These are phyloP conservation scores for Cladobotryum mycophilum DNA, from an alignment of 2,329 filamentous ascomycete species.

Conservation along the genomic window DNA sequence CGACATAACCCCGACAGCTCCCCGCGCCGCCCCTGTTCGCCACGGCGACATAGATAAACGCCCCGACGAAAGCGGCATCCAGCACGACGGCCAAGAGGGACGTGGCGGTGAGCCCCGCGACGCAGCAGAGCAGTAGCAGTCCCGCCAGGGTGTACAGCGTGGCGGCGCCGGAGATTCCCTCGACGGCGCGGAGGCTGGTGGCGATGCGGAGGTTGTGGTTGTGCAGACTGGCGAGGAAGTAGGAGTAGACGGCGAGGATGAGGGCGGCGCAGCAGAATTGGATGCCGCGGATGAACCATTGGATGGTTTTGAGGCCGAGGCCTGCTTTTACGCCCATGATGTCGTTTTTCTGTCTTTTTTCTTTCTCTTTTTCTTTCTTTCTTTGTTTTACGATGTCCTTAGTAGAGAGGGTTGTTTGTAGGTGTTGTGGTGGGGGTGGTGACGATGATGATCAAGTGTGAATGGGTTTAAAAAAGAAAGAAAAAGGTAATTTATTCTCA, in stretches of 20 bases:
- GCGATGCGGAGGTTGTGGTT: constrained; percentile 59
- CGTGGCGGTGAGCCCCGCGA: constrained; percentile 69
- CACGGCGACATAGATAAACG: constrained; percentile 75
- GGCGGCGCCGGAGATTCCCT: constrained; percentile 69
- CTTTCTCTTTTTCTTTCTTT: background rate
- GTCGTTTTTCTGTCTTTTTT: constrained; percentile 2
- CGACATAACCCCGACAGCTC: constrained; percentile 54
- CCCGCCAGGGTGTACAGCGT: constrained; percentile 68
- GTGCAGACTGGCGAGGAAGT: constrained; percentile 70
- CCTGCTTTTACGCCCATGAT: constrained; percentile 27
- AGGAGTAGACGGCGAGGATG: constrained; percentile 73
- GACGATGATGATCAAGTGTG: background rate
- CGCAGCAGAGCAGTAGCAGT: constrained; percentile 69
- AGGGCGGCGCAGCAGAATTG: constrained; percentile 68
- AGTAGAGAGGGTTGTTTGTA: background rate
- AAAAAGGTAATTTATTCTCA: background rate
- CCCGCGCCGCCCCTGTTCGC: constrained; percentile 63
- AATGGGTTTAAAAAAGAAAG: background rate
- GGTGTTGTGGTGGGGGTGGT: background rate
- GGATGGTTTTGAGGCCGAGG: constrained; percentile 59
- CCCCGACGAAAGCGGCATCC: constrained; percentile 68
- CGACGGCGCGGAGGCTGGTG: constrained; percentile 64
- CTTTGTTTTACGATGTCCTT: background rate
- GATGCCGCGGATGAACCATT: constrained; percentile 66
- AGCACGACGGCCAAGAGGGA: constrained; percentile 68